A percentile compares a stretch with the other conserved stretches of the same genome.
Evolutionary conservation across 768 basidiomycete species (phyloP).

Genomic region (Pleurotus giganteus): DNA sequence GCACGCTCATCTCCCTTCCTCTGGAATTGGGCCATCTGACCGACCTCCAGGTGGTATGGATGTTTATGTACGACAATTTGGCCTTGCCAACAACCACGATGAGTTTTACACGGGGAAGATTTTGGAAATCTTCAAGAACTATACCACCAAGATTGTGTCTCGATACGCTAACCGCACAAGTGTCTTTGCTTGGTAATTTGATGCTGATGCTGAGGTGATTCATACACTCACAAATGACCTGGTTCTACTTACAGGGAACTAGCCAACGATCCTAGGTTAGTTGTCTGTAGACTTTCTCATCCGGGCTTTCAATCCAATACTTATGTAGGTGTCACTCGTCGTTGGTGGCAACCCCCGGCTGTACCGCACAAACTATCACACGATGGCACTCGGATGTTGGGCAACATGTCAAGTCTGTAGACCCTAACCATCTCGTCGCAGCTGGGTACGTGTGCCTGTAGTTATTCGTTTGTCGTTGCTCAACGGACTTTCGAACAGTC

Average conservation of each 20-base stretch:
- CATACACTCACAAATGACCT: neutral
- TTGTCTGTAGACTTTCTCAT: neutral
- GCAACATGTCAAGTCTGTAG: constrained; percentile 39
- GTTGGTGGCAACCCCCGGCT: constrained; percentile 36
- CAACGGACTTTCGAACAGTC: constrained; percentile 21
- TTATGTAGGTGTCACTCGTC: constrained; percentile 54
- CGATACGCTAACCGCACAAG: constrained; percentile 54
- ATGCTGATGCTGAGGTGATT: neutral
- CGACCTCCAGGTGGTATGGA: constrained; percentile 58
- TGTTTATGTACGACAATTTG: constrained; percentile 54
- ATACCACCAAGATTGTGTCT: constrained; percentile 49
- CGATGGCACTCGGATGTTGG: constrained; percentile 52
- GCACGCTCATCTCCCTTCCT: constrained; percentile 26
- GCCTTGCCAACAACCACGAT: constrained; percentile 44
- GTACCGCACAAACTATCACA: constrained; percentile 54
- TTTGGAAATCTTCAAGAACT: constrained; percentile 53
- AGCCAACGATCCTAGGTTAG: constrained; percentile 64
- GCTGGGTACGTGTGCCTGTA: constrained; percentile 45
- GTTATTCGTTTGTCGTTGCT: neutral
- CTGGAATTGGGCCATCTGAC: constrained; percentile 7
- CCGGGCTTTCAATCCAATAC: constrained; percentile 6
- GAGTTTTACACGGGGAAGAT: constrained; percentile 55
- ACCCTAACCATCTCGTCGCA: constrained; percentile 64
- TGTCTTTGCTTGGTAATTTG: constrained; percentile 49
- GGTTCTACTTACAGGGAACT: constrained; percentile 45